A percentile compares a stretch with the other conserved stretches of the same genome.
Evolutionary conservation across 768 basidiomycete genomes (phyloP).

Genomic region (Leccinellum luteum): DNA sequence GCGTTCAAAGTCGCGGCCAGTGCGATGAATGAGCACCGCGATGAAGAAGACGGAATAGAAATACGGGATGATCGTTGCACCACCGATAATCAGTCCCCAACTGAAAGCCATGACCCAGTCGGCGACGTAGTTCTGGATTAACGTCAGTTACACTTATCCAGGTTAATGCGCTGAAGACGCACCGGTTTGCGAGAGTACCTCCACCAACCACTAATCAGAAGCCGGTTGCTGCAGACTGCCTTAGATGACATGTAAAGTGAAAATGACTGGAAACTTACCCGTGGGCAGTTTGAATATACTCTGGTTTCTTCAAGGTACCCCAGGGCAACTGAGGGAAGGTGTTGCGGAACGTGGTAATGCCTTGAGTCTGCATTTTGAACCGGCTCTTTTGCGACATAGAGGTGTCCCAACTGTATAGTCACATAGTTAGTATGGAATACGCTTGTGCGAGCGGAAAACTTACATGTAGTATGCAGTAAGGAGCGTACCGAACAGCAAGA

Average conservation of each 20-base stretch:
- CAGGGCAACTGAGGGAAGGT: constrained; percentile 94
- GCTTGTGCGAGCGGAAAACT: constrained; percentile 19
- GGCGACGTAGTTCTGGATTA: constrained; percentile 81
- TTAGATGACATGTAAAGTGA: constrained; percentile 6
- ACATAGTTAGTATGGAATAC: neutral
- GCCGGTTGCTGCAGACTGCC: constrained; percentile 63
- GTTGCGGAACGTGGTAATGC: constrained; percentile 78
- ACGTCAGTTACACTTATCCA: neutral
- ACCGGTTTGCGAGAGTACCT: constrained; percentile 89
- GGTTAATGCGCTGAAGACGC: constrained; percentile 25
- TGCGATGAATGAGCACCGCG: constrained; percentile 86
- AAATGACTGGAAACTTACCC: constrained; percentile 48
- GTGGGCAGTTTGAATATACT: constrained; percentile 89
- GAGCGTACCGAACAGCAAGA: constrained; percentile 71
- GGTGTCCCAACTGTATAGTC: constrained; percentile 75
- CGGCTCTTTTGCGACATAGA: constrained; percentile 95
- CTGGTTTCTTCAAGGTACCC: constrained; percentile 79
- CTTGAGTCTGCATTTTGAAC: constrained; percentile 97
- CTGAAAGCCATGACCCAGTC: constrained; percentile 86
- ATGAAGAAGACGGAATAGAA: constrained; percentile 98
- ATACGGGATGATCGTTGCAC: constrained; percentile 82
- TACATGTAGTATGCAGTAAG: constrained; percentile 86
- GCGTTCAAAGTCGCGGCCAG: constrained; percentile 92
- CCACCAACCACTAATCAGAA: constrained; percentile 95
- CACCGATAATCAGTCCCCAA: constrained; percentile 80